Evolutionary conservation across 1,284 basidiomycete genomes (phyloP).

Genomic region (Ceratobasidium sp.): DNA sequence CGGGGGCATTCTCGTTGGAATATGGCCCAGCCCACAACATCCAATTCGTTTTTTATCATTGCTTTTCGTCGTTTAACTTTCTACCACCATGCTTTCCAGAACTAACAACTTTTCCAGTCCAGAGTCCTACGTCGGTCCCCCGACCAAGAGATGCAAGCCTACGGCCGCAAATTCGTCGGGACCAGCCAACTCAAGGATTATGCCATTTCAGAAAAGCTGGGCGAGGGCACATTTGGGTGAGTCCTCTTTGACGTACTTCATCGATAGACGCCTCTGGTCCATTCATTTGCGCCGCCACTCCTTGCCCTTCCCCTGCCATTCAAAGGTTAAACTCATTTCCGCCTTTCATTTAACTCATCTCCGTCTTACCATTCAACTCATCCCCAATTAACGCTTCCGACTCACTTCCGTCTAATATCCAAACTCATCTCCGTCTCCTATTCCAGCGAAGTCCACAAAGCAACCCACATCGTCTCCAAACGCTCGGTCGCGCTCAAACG

Average conservation of each 20-base stretch:
- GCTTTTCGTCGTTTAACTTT: too few relatives aligned
- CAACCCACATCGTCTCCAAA: conserved; percentile 71
- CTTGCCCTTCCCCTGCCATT: too few relatives aligned
- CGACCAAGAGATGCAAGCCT: conserved; percentile 76
- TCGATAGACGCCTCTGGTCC: too few relatives aligned
- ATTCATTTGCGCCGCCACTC: too few relatives aligned
- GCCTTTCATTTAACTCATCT: too few relatives aligned
- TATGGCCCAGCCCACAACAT: too few relatives aligned
- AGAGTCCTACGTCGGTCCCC: conserved; percentile 63
- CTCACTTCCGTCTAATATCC: background rate
- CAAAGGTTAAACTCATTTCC: too few relatives aligned
- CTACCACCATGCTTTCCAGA: too few relatives aligned
- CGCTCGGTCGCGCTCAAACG: conserved; percentile 89
- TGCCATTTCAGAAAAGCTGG: conserved; percentile 85
- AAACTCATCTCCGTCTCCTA: conserved; percentile 6
- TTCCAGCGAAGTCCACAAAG: conserved; percentile 89
- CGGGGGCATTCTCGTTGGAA: too few relatives aligned
- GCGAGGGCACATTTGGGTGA: conserved; percentile 96
- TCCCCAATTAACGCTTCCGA: too few relatives aligned
- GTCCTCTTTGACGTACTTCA: conserved; percentile 54
- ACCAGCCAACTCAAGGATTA: conserved; percentile 86
- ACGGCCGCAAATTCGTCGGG: conserved; percentile 79
- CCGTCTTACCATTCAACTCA: too few relatives aligned
- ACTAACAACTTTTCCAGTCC: conserved; percentile 49
- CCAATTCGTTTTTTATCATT: too few relatives aligned